Evolutionary conservation across 495 filamentous ascomycete species (phyloP).

Genomic region (Neurospora sp.): DNA sequence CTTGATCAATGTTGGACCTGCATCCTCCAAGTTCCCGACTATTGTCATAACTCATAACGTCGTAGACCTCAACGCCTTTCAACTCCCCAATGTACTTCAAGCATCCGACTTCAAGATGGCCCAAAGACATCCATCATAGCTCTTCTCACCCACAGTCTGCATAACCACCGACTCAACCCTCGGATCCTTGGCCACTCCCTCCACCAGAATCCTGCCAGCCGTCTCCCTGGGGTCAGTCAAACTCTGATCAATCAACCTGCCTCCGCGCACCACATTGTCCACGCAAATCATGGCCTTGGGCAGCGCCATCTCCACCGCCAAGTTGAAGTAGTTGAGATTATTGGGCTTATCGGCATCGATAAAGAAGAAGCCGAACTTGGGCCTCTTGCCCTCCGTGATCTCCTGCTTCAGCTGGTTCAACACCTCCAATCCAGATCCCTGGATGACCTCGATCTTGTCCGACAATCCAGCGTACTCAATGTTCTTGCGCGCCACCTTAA

Average conservation of each 20-base stretch:
- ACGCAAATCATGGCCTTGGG: slow-evolving; percentile 31
- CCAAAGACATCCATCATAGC: slow-evolving; percentile 38
- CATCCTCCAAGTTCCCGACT: neutral
- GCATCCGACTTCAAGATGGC: slow-evolving; percentile 27
- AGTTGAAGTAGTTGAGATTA: slow-evolving; percentile 38
- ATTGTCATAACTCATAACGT: neutral
- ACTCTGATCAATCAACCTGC: slow-evolving; percentile 15
- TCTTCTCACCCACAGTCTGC: slow-evolving; percentile 43
- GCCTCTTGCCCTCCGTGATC: slow-evolving; percentile 36
- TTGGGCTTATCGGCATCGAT: slow-evolving; percentile 43
- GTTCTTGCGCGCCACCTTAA: slow-evolving; percentile 35
- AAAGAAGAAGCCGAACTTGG: slow-evolving; percentile 39
- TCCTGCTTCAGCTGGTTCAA: slow-evolving; percentile 30
- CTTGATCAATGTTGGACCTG: neutral
- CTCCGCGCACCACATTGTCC: slow-evolving; percentile 41
- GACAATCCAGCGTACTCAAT: slow-evolving; percentile 23
- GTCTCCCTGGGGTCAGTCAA: neutral
- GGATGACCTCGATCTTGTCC: slow-evolving; percentile 30
- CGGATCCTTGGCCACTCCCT: slow-evolving; percentile 32
- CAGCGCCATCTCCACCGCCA: slow-evolving; percentile 30
- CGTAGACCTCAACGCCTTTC: neutral
- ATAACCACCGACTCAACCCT: slow-evolving; percentile 38
- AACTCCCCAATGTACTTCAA: neutral
- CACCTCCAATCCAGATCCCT: slow-evolving; percentile 36
- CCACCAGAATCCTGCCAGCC: slow-evolving; percentile 27